Percentiles rank a stretch among this genome's conserved stretches.
phyloP scores from a whole-genome alignment of 768 basidiomycete genomes.

The Mycena leptocephala region DNA sequence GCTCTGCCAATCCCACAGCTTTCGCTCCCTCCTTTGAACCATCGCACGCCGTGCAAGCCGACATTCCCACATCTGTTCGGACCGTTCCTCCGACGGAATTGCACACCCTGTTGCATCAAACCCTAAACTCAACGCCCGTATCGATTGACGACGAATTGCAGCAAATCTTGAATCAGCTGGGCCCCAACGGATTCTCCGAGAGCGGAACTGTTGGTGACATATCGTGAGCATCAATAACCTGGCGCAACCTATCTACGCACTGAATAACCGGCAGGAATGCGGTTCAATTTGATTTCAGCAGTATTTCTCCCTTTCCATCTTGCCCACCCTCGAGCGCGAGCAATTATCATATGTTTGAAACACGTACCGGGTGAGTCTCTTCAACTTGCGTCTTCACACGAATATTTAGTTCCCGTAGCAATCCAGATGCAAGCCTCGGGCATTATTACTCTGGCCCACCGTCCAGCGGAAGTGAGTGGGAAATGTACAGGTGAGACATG shows the following conservation, averaged over 20 bases:
- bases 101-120: too few relatives aligned
- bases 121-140: too few relatives aligned
- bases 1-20: not conserved
- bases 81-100: not conserved
- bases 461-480: too few relatives aligned
- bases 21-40: not conserved
- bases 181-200: too few relatives aligned
- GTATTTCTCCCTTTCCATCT: not conserved
- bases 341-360: slow-evolving; percentile 1
- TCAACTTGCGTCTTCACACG: not conserved
- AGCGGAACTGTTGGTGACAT: too few relatives aligned
- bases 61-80: too few relatives aligned
- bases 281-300: slow-evolving; percentile 5
- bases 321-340: slow-evolving; percentile 15
- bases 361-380: not conserved
- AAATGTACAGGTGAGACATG: too few relatives aligned
- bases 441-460: too few relatives aligned
- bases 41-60: not conserved
- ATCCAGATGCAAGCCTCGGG: not conserved
- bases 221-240: too few relatives aligned
- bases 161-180: too few relatives aligned
- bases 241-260: not conserved
- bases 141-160: too few relatives aligned
- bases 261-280: too few relatives aligned
- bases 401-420: not conserved